Base-by-base conservation (phyloP, 2,329 filamentous ascomycete species). In the Aspergillus vadensis region DNA sequence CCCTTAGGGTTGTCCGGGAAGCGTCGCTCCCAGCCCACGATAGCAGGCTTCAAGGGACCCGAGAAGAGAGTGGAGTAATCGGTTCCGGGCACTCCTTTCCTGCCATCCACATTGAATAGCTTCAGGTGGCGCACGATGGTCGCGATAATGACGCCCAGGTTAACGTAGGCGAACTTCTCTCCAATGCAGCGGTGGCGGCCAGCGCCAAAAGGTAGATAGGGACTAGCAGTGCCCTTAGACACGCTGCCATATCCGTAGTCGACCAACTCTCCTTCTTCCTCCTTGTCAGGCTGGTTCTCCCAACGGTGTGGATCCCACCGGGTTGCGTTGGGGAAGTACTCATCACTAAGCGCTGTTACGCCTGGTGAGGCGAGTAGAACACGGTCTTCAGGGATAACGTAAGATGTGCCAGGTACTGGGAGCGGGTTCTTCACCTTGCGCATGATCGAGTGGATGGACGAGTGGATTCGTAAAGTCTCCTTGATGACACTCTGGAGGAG, bases 351-450 rank as follows among this genome's bases (percentile, higher is more conserved):
- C 1, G 78, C 75, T 2, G 76, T 80, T 64, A 94, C 89, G 62
- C 91, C 91, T 1, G 92, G 92, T 0, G 93, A 91, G 32, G 93
- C 87, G 65, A 97, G 86, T 44, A 97, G 85, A 23, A 84, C 86
- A 79, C 96, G 92, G 36, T 83, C 86, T 1, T 89, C 84, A 5
- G 94, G 92, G 63, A 97, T 85, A 60, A 91, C 86, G 72, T 88
- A 96, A 65, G 90, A 57, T 17, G 76, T 74, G 27, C 77, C 72
- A 27, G 79, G 69, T 23, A 90, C 79, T 0, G 82, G 76, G 69
- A 91, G 80, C 1, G 88, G 86, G 55, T 83, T 85, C 75, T 87
- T 91, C 68, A 91, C 89, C 67, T 88, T 86, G 66, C 89, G 87
- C 80, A 92, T 83, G 63, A 92, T 85, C 43, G 86, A 87, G 77